Evolutionary conservation across 352 stramenopile species (phyloP), one percentile per base, ranked within the genome.

Genomic region (Phytophthora pinifolia): DNA sequence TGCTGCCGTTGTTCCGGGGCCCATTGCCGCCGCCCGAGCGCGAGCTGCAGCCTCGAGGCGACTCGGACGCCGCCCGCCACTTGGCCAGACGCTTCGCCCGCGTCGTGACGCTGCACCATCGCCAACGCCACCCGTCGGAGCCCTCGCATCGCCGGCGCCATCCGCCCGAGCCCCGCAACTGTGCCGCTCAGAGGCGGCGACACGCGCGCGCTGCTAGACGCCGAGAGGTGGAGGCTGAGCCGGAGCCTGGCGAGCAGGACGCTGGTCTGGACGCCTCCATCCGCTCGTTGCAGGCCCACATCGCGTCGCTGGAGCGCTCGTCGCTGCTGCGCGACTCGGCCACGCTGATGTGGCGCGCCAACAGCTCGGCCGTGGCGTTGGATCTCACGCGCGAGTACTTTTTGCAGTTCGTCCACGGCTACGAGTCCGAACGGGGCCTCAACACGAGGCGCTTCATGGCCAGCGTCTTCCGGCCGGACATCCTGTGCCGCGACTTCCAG

Each of bases 401-500:
- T 44, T 29, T 48, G n/a, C 71, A 74, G 36, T 74, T 85, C 32
- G 50, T 38, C 10, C 50, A 51, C 18, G 74, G 74, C 9, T 83
- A 81, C 61, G 54, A 81, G 46, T 37, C 74, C 30, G 18, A 55
- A 13, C 47, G 58, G 9, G 65, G 30, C 20, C 30, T 9, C 20
- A 32, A 33, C 2, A 65, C 47, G 9, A 45, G 47, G 6, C 46
- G 30, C 37, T 86, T 84, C 50, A 54, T 83, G 56, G 34, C 62
- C 9, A 69, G 62, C 37, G 31, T 70, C 9, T 59, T 76, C 37
- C 63, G 73, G 4, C 25, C 46, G 0, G 70, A 83, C 33, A 31
- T 85, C 4, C 6, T 85, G 13, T 79, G 72, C 46, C 53, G 72
- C 17, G 76, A 87, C 52, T 84, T 79, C 44, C 42, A 70, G 29